phyloP scores from a whole-genome alignment of 108 stramenopile genomes.

The Conticribra guillardii region DNA sequence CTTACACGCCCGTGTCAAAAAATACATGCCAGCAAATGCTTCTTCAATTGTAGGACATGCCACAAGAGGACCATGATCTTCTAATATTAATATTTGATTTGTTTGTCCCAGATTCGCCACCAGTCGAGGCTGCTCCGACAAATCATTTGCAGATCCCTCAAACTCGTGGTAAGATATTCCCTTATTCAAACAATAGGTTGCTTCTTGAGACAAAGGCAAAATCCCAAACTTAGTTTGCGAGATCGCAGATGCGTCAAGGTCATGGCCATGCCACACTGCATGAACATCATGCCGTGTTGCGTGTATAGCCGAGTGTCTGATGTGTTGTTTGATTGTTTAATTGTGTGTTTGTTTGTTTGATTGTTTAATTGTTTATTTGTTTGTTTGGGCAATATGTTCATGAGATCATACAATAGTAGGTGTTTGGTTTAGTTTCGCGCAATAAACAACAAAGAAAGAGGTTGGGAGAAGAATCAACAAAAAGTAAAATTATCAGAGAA shows the following conservation, averaged over 20 bases:
- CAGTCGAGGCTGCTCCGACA: constrained; percentile 44
- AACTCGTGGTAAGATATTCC: constrained; percentile 52
- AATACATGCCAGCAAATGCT: constrained; percentile 51
- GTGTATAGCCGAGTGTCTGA: constrained; percentile 50
- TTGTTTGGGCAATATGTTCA: no score
- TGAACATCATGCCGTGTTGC: constrained; percentile 43
- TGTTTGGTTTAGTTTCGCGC: no score
- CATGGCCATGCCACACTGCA: constrained; percentile 52
- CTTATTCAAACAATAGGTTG: constrained; percentile 47
- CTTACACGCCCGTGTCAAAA: constrained; percentile 48
- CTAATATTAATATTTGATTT: constrained; percentile 48
- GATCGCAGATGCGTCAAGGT: constrained; percentile 44
- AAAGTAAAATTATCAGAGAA: no score
- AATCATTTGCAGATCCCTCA: constrained; percentile 41
- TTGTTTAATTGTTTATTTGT: no score
- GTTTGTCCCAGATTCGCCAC: constrained; percentile 46
- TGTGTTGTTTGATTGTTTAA: no score
- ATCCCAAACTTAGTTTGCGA: constrained; percentile 51
- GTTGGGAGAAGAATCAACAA: no score
- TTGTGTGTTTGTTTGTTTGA: no score
- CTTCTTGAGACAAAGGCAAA: constrained; percentile 48
- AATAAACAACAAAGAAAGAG: no score
- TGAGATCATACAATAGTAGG: no score
- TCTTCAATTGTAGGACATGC: constrained; percentile 48
- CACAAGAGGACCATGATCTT: constrained; percentile 55